phyloP scores from a whole-genome alignment of 768 basidiomycete species.

The Pleurotus tuber-regium region DNA sequence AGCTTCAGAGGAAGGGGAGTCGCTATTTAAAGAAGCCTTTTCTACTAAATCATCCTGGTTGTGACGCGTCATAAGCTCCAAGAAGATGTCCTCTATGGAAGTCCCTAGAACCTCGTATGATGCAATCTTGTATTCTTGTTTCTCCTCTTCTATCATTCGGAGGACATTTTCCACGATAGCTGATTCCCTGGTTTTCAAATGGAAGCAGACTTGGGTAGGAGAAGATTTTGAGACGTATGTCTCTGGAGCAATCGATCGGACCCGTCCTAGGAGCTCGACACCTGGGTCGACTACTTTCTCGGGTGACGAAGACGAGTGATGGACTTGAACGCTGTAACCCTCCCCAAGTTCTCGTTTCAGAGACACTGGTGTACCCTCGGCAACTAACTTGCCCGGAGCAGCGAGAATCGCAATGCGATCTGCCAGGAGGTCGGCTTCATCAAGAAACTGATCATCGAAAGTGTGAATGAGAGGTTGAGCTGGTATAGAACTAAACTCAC shows the following conservation, averaged over 20 bases:
- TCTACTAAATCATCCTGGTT: slow-evolving; percentile 18
- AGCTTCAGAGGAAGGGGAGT: slow-evolving; percentile 11
- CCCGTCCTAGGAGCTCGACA: slow-evolving; percentile 34
- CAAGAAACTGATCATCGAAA: slow-evolving; percentile 68
- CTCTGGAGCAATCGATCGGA: slow-evolving; percentile 44
- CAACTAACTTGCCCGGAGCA: slow-evolving; percentile 72
- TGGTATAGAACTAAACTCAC: slow-evolving; percentile 41
- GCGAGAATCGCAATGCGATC: slow-evolving; percentile 76
- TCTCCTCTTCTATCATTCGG: slow-evolving; percentile 47
- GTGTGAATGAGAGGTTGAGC: too few relatives aligned
- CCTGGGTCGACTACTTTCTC: slow-evolving; percentile 26
- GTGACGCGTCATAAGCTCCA: slow-evolving; percentile 60
- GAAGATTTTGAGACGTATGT: slow-evolving; percentile 41
- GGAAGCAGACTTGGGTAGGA: slow-evolving; percentile 46
- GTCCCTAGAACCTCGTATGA: slow-evolving; percentile 71
- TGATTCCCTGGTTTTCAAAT: slow-evolving; percentile 61
- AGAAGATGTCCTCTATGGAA: slow-evolving; percentile 80
- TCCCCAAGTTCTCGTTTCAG: slow-evolving; percentile 69
- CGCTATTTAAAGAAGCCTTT: slow-evolving; percentile 14
- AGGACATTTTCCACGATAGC: slow-evolving; percentile 53
- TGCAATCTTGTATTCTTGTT: slow-evolving; percentile 31
- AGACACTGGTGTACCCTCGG: slow-evolving; percentile 70
- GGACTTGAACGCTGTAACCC: slow-evolving; percentile 65
- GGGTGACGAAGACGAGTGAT: slow-evolving; percentile 31
- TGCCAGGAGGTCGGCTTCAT: slow-evolving; percentile 76